These are phyloP conservation scores for Byssochlamys sp. DNA, from an alignment of 2,329 filamentous ascomycete species.

Conservation along the genomic window DNA sequence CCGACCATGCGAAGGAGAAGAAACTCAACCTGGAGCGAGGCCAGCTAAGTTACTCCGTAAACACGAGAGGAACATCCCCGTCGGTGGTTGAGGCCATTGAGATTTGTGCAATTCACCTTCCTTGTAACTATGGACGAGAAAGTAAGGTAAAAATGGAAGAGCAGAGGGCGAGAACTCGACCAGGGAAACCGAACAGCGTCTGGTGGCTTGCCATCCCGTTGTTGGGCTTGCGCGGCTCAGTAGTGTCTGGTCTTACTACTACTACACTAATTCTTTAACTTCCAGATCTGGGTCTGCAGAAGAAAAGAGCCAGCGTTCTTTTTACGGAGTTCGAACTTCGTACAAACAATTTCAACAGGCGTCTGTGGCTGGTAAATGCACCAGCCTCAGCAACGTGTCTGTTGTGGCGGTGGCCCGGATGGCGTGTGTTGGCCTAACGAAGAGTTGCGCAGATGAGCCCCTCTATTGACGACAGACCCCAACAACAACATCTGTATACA, in stretches of 20 bases:
- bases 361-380: background rate
- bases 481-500: background rate
- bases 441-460: background rate
- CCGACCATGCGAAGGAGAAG: background rate
- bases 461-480: background rate
- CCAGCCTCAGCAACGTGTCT: background rate
- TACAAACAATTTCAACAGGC: background rate
- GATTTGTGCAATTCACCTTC: too few relatives aligned
- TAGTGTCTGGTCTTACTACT: background rate
- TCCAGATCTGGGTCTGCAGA: background rate
- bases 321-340: background rate
- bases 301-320: background rate
- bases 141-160: too few relatives aligned
- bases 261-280: background rate
- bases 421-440: background rate
- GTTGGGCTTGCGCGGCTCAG: background rate
- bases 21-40: too few relatives aligned
- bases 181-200: background rate
- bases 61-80: too few relatives aligned
- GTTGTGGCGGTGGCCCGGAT: background rate
- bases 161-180: too few relatives aligned
- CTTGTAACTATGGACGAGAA: too few relatives aligned
- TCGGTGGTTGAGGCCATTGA: too few relatives aligned
- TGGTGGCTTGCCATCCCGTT: background rate
- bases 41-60: too few relatives aligned